Evolutionary conservation across 805 yeast genomes (phyloP), one percentile per base, ranked within the genome.

Genomic region (Hanseniaspora guilliermondii): DNA sequence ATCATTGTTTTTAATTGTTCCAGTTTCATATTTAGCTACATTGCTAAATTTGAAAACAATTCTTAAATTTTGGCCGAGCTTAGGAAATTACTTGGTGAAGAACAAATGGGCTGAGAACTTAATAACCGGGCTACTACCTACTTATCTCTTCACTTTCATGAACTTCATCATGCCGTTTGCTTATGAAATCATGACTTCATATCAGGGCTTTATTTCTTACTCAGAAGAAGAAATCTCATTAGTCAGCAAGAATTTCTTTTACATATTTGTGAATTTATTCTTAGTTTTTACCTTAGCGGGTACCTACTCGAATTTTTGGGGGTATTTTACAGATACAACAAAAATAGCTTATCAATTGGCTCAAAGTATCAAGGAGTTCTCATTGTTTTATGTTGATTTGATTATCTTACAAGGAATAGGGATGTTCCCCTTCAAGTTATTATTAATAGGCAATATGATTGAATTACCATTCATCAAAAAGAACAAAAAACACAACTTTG

Each of bases 271-370:
- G 59, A 91, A 91, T 67, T 74, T 93, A 76, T 93, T 91, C 64
- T 73, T 91, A 64, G 95, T 91, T 27, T 93, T 93, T 71, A 91
- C 97, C 1, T 76, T 89, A 62, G 95, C 94, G 7, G 96, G 96
- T 58, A 87, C 96, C 0, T 91, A 93, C 1, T 81, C 93, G 6
- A 80, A 80, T 60, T 79, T 80, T 59, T 81, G 87, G 86, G 82
- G 84, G 42, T 79, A 80, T 58, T 72, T 89, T 50, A 85, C 87
- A 64, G 97, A 93, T 63, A 87, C 97, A 0, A 85, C 95, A 1
- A 81, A 85, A 65, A 76, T 91, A 55, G 97, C 97, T 0, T 79
- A 80, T 59, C 88, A 85, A 61, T 71, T 91, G 57, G 97, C 97
- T 0, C 78, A 81, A 36, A 84, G 95, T 0, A 73, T 91, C 56